phyloP scores from a whole-genome alignment of 768 basidiomycete species.

The Trametes maxima region DNA sequence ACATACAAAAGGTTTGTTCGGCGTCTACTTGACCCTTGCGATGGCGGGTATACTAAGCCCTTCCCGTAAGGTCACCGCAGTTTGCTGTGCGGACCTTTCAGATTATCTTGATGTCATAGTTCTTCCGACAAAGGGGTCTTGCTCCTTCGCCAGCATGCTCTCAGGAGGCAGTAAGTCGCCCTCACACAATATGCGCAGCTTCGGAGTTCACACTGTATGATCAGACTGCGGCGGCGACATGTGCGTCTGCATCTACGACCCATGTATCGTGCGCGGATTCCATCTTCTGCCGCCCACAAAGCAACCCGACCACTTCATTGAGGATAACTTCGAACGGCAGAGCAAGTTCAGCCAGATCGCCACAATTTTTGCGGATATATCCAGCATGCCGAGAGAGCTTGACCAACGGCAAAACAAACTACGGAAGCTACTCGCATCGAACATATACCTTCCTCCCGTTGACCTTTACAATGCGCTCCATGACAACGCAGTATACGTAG shows the following conservation, averaged over 20 bases:
- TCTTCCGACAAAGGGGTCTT: slow-evolving; percentile 52
- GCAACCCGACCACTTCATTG: slow-evolving; percentile 45
- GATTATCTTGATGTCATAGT: slow-evolving; percentile 61
- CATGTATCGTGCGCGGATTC: slow-evolving; percentile 52
- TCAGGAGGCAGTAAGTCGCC: slow-evolving; percentile 65
- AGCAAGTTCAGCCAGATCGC: slow-evolving; percentile 46
- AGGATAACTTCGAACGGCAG: slow-evolving; percentile 52
- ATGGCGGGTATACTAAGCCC: background rate
- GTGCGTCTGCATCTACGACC: slow-evolving; percentile 32
- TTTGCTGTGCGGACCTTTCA: slow-evolving; percentile 51
- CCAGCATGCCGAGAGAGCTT: slow-evolving; percentile 15
- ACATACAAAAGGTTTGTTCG: slow-evolving; percentile 62
- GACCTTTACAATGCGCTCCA: slow-evolving; percentile 67
- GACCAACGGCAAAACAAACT: slow-evolving; percentile 43
- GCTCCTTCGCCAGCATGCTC: slow-evolving; percentile 64
- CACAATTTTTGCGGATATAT: slow-evolving; percentile 42
- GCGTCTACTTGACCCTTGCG: background rate
- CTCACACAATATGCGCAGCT: background rate
- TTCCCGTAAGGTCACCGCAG: slow-evolving; percentile 53
- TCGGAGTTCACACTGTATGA: background rate
- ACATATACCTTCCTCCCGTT: slow-evolving; percentile 52
- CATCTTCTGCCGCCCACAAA: slow-evolving; percentile 42
- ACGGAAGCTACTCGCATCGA: slow-evolving; percentile 49
- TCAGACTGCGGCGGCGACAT: slow-evolving; percentile 73
- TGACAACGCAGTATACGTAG: slow-evolving; percentile 53